Evolutionary conservation across 139 green algal genomes (phyloP).

Genomic region (Coccomyxa sp.): DNA sequence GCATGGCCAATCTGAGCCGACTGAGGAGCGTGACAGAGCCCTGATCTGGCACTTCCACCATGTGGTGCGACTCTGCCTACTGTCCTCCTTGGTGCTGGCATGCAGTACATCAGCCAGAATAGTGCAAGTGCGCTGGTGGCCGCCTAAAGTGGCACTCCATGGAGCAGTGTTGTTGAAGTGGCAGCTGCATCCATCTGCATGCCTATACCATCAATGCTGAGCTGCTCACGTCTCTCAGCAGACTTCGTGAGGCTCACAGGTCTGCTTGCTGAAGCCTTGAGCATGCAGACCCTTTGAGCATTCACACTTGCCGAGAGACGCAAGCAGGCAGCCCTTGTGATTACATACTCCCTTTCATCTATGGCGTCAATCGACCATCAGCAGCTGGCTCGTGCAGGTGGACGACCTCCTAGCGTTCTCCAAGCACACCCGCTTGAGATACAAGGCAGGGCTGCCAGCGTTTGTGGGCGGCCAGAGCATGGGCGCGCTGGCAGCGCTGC

Average conservation of each 20-base stretch:
- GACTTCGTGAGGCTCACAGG: too few species aligned
- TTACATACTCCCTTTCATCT: too few species aligned
- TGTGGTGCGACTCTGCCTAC: slow-evolving; percentile 15
- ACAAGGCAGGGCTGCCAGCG: slow-evolving; percentile 6
- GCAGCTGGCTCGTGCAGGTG: slow-evolving; percentile 24
- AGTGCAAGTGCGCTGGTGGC: background rate
- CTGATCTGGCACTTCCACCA: slow-evolving; percentile 26
- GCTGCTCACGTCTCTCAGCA: too few species aligned
- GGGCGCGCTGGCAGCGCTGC: slow-evolving; percentile 52
- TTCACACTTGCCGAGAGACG: too few species aligned
- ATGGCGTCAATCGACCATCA: too few species aligned
- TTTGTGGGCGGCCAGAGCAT: slow-evolving; percentile 64
- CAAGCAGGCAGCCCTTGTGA: too few species aligned
- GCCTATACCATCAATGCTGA: background rate
- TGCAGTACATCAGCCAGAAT: background rate
- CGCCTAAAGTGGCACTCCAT: background rate
- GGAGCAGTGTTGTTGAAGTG: background rate
- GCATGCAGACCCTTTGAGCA: too few species aligned
- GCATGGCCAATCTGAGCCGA: slow-evolving; percentile 30
- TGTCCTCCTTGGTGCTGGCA: background rate
- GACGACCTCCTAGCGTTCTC: slow-evolving; percentile 44
- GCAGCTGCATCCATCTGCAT: background rate
- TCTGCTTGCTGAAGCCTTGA: too few species aligned
- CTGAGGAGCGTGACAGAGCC: slow-evolving; percentile 8
- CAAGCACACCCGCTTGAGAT: background rate